Conservation (phyloP, 257 asterid genomes). For the Solanum chaucha region DNA sequence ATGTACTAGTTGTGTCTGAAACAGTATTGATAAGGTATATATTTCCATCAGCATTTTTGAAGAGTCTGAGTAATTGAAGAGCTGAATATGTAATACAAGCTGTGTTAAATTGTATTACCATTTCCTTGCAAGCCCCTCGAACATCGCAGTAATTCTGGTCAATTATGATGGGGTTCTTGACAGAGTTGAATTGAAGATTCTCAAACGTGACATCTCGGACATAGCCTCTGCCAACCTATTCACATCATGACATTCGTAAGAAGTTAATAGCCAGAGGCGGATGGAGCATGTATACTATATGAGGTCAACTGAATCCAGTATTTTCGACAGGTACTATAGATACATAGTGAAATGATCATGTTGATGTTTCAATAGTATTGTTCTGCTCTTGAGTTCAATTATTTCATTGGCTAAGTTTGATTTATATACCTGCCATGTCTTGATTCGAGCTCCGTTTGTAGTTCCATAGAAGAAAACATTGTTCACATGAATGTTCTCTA, state of each 20-base stretch:
- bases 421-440: conserved; percentile 75
- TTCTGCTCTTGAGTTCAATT: background rate
- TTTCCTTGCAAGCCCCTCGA: conserved; percentile 23
- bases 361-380: background rate
- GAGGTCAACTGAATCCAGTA: background rate
- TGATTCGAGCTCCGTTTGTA: conserved; percentile 84
- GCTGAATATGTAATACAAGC: background rate
- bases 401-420: background rate
- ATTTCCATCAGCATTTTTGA: background rate
- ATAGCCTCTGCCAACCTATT: conserved; percentile 51
- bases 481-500: conserved; percentile 39
- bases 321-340: background rate
- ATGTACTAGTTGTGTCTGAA: background rate
- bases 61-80: background rate
- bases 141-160: conserved; percentile 52
- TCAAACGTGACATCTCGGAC: conserved; percentile 31
- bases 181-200: conserved; percentile 30
- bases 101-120: conserved; percentile 13
- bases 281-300: background rate
- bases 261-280: background rate
- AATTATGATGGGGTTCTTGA: conserved; percentile 52
- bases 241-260: background rate
- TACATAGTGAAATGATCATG: background rate
- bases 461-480: conserved; percentile 42
- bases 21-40: background rate